Evolutionary conservation across 2,329 filamentous ascomycete genomes (phyloP).

Genomic region (Ascochyta rabiei): DNA sequence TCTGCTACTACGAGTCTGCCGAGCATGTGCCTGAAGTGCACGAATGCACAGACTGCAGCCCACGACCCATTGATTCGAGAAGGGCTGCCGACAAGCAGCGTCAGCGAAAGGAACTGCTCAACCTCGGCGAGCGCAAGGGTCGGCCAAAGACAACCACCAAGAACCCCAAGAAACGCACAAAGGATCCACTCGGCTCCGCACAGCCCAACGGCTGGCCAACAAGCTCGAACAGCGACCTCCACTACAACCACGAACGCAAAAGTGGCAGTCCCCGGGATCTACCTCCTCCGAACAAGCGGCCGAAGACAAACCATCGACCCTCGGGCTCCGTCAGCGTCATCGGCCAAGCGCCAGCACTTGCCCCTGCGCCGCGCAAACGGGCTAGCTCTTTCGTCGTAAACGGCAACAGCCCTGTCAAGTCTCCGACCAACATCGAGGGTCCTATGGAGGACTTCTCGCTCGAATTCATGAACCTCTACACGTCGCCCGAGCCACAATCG

Average conservation of each 20-base stretch:
- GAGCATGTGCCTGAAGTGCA: constrained; percentile 77
- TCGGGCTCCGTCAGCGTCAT: constrained; percentile 78
- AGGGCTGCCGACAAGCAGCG: constrained; percentile 76
- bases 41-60: constrained; percentile 87
- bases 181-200: constrained; percentile 64
- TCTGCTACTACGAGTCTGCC: constrained; percentile 86
- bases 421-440: constrained; percentile 70
- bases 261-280: constrained; percentile 59
- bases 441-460: constrained; percentile 73
- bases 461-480: constrained; percentile 77
- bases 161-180: constrained; percentile 85
- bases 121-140: constrained; percentile 67
- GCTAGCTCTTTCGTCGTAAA: constrained; percentile 63
- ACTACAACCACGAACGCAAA: constrained; percentile 53
- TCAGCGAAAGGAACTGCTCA: constrained; percentile 64
- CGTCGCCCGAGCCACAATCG: constrained; percentile 61
- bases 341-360: constrained; percentile 68
- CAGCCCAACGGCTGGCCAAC: constrained; percentile 70
- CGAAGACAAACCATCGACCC: constrained; percentile 80
- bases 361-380: constrained; percentile 66
- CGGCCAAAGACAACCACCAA: constrained; percentile 78
- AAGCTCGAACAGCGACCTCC: constrained; percentile 63
- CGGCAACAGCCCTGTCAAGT: constrained; percentile 77
- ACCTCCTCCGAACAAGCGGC: constrained; percentile 73
- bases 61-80: constrained; percentile 73